Evolutionary conservation across 371 early-diverging fungal genomes (phyloP).

Genomic region (Zychaea mexicana): DNA sequence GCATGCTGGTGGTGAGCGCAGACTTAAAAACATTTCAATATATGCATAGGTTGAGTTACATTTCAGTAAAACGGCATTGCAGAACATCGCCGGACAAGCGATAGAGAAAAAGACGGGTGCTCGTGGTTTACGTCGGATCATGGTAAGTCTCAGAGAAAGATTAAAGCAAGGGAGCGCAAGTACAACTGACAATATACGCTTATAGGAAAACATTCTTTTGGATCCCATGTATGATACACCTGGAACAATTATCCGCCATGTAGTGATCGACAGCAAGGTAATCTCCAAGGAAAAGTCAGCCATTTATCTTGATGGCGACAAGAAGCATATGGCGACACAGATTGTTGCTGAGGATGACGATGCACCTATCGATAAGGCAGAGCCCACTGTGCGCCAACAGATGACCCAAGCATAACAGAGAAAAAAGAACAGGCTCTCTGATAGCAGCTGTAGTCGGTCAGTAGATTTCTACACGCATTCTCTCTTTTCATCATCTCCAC

Average conservation of each 20-base stretch:
- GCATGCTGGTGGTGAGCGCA: no score
- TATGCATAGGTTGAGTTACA: conserved; percentile 52
- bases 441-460: background rate
- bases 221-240: conserved; percentile 87
- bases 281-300: conserved; percentile 61
- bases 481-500: conserved; percentile 1
- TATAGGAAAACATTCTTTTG: conserved; percentile 71
- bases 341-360: conserved; percentile 41
- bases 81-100: conserved; percentile 73
- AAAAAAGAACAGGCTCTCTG: background rate
- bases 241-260: conserved; percentile 68
- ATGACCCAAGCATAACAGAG: conserved; percentile 25
- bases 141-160: no score
- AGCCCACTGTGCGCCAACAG: conserved; percentile 11
- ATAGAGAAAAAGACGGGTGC: conserved; percentile 90
- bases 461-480: background rate
- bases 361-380: background rate
- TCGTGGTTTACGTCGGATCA: conserved; percentile 83
- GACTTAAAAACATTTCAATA: no score
- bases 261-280: conserved; percentile 72
- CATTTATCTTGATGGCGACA: conserved; percentile 63
- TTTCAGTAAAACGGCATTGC: conserved; percentile 74
- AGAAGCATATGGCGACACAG: conserved; percentile 37
- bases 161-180: no score
- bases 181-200: no score